Conservation (phyloP, 106 monocot species). For the Ottelia alismoides region DNA sequence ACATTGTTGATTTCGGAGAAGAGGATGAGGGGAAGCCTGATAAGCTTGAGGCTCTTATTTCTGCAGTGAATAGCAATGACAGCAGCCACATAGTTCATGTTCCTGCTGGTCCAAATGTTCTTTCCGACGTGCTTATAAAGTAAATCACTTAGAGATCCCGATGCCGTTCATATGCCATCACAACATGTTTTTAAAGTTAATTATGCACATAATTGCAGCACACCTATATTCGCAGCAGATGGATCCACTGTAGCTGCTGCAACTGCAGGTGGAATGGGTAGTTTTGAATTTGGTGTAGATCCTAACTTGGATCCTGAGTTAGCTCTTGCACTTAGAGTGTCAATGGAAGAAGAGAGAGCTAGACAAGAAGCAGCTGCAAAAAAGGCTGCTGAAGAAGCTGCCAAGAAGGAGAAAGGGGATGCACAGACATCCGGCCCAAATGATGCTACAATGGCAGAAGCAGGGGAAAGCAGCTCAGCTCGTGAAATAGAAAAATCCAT, state of each 20-base stretch:
- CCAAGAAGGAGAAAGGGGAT: constrained; percentile 42
- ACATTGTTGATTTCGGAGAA: constrained; percentile 94
- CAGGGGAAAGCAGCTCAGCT: constrained; percentile 13
- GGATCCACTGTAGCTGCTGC: constrained; percentile 80
- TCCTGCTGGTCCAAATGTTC: constrained; percentile 62
- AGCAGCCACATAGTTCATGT: constrained; percentile 94
- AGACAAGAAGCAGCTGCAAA: constrained; percentile 96
- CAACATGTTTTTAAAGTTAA: not conserved
- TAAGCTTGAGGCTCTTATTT: constrained; percentile 77
- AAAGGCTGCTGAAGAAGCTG: constrained; percentile 80
- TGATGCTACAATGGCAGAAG: constrained; percentile 56
- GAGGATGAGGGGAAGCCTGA: constrained; percentile 75
- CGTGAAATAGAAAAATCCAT: constrained; percentile 29
- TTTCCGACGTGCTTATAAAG: constrained; percentile 94
- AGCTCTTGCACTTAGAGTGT: constrained; percentile 92
- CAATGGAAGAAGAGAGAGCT: constrained; percentile 99
- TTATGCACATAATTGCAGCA: constrained; percentile 21
- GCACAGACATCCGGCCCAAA: constrained; percentile 32
- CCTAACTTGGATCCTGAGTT: constrained; percentile 95
- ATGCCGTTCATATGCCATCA: not conserved
- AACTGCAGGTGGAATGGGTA: constrained; percentile 68
- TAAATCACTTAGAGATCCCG: constrained; percentile 7
- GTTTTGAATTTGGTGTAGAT: constrained; percentile 96
- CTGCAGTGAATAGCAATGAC: constrained; percentile 78
- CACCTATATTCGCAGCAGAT: constrained; percentile 87